These are phyloP conservation scores for Jacaranda copaia DNA, from an alignment of 257 asterid species.

Conservation along the genomic window DNA sequence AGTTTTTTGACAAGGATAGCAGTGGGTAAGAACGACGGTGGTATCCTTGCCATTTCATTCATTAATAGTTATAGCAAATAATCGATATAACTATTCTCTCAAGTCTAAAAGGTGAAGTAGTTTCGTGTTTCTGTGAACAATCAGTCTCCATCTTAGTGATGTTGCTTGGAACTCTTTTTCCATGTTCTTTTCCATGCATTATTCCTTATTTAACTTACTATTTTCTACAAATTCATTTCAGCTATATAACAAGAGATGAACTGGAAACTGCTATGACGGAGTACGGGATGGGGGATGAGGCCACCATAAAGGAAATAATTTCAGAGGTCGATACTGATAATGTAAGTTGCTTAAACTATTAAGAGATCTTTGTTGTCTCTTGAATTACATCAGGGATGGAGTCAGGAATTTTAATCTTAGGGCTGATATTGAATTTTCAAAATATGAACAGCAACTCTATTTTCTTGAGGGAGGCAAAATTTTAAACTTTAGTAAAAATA, in stretches of 20 bases:
- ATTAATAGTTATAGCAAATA: not conserved
- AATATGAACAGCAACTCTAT: too few relatives aligned
- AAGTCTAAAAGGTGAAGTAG: not conserved
- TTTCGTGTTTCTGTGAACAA: not conserved
- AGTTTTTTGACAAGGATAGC: conserved; percentile 63
- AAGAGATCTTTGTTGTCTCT: not conserved
- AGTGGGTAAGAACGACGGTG: conserved; percentile 55
- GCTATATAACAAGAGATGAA: conserved; percentile 83
- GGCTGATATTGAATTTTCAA: too few relatives aligned
- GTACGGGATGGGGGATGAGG: conserved; percentile 84
- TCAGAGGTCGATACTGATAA: conserved; percentile 91
- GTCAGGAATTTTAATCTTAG: too few relatives aligned
- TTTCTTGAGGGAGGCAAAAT: too few relatives aligned
- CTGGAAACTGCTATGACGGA: conserved; percentile 85
- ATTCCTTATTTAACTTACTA: not conserved
- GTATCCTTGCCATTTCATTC: not conserved
- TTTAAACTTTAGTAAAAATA: too few relatives aligned
- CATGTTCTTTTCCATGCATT: too few relatives aligned
- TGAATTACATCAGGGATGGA: not conserved
- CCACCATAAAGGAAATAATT: conserved; percentile 77
- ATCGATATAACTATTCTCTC: not conserved
- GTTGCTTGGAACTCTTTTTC: too few relatives aligned
- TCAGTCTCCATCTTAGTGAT: too few relatives aligned
- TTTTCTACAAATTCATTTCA: conserved; percentile 35
- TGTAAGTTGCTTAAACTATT: conserved; percentile 49